Percentiles rank a stretch among this genome's conserved stretches.
These are phyloP conservation scores for Caryopteris hybrid DNA, from an alignment of 305 asterid genomes.

Conservation along the genomic window DNA sequence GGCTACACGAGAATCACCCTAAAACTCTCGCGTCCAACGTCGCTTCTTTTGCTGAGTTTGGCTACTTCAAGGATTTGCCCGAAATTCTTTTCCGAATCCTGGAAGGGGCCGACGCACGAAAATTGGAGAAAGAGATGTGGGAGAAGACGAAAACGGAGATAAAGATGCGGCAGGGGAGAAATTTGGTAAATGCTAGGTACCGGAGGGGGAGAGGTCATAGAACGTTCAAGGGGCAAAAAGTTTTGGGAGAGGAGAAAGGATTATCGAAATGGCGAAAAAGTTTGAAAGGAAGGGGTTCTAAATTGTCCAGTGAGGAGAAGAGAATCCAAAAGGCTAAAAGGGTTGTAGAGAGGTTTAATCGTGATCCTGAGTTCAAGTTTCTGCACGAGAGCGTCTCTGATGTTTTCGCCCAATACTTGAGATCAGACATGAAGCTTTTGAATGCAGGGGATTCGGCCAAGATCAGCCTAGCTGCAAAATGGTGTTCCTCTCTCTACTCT, in stretches of 20 bases:
- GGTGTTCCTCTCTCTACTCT: slow-evolving; percentile 45
- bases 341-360: slow-evolving; percentile 31
- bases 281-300: not conserved
- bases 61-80: slow-evolving; percentile 39
- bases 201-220: not conserved
- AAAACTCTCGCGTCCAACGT: slow-evolving; percentile 40
- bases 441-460: slow-evolving; percentile 15
- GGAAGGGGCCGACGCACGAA: not conserved
- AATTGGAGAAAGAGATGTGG: not conserved
- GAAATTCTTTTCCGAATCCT: not conserved
- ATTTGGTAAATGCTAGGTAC: not conserved
- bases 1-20: slow-evolving; percentile 48
- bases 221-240: too few species aligned
- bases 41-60: slow-evolving; percentile 32
- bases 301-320: slow-evolving; percentile 2
- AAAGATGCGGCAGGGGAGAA: not conserved
- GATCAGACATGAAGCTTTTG: slow-evolving; percentile 31
- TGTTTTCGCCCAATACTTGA: slow-evolving; percentile 27
- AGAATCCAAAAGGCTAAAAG: slow-evolving; percentile 24
- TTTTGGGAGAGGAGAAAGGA: too few species aligned
- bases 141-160: not conserved
- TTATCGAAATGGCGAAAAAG: not conserved
- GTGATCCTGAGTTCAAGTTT: slow-evolving; percentile 30
- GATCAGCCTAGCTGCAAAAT: slow-evolving; percentile 42
- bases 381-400: slow-evolving; percentile 37